Evolutionary conservation across 805 yeast genomes (phyloP).

Genomic region (Yarrowia sp.): DNA sequence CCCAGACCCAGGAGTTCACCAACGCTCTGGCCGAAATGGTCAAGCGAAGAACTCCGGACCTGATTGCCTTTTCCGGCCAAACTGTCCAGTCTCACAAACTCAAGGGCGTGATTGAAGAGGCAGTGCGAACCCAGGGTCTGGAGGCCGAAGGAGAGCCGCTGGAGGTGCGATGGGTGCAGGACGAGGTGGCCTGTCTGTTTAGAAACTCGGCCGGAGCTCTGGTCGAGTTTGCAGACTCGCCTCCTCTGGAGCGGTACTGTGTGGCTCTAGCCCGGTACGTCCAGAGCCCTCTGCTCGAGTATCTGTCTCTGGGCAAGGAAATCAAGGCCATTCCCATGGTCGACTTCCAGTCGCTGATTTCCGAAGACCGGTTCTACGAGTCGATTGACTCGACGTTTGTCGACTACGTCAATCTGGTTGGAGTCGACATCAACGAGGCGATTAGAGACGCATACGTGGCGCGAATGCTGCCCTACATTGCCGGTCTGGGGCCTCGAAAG

Average conservation of each 20-base stretch:
- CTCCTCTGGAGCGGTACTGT: slow-evolving; percentile 76
- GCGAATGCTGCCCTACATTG: slow-evolving; percentile 65
- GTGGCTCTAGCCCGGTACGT: slow-evolving; percentile 86
- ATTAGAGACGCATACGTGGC: slow-evolving; percentile 72
- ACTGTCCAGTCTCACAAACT: slow-evolving; percentile 67
- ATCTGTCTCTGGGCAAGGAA: slow-evolving; percentile 74
- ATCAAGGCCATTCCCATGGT: slow-evolving; percentile 59
- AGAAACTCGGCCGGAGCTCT: slow-evolving; percentile 74
- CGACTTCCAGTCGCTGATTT: slow-evolving; percentile 67
- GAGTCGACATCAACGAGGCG: slow-evolving; percentile 90
- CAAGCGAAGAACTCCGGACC: slow-evolving; percentile 73
- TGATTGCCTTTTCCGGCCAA: slow-evolving; percentile 84
- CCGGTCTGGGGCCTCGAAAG: slow-evolving; percentile 95
- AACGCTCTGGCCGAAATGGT: slow-evolving; percentile 59
- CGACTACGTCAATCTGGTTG: slow-evolving; percentile 85
- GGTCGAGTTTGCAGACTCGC: slow-evolving; percentile 78
- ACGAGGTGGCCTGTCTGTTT: slow-evolving; percentile 87
- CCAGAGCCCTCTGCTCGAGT: slow-evolving; percentile 91
- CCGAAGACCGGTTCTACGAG: slow-evolving; percentile 57
- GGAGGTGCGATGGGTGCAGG: slow-evolving; percentile 78
- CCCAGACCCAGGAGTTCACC: slow-evolving; percentile 62
- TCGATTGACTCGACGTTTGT: slow-evolving; percentile 80
- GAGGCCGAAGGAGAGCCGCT: slow-evolving; percentile 43
- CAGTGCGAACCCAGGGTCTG: slow-evolving; percentile 55
- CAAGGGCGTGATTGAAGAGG: slow-evolving; percentile 49